Evolutionary conservation across 306 rosid genomes (phyloP).

Genomic region (Rosa multiflora): DNA sequence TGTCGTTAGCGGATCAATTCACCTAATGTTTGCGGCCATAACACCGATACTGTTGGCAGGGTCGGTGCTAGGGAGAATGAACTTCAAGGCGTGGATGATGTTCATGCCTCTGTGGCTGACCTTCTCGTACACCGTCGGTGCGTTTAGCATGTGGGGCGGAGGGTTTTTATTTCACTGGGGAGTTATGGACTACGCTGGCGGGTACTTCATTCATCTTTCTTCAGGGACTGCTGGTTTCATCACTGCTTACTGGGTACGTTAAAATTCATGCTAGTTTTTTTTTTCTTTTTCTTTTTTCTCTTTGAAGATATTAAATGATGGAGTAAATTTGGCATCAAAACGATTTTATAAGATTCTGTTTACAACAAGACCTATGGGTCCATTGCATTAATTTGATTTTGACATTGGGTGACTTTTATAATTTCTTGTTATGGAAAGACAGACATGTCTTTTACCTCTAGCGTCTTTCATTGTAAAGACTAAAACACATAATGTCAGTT

Average conservation of each 20-base stretch:
- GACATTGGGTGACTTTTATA: too few species aligned
- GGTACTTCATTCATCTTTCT: slow-evolving; percentile 66
- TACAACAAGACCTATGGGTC: too few species aligned
- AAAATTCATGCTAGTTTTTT: not conserved
- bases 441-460: too few species aligned
- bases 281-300: too few species aligned
- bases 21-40: slow-evolving; percentile 12
- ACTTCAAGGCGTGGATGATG: slow-evolving; percentile 31
- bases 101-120: slow-evolving; percentile 28
- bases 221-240: slow-evolving; percentile 60
- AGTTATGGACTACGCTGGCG: slow-evolving; percentile 67
- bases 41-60: slow-evolving; percentile 20
- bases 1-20: too few species aligned
- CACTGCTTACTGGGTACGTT: slow-evolving; percentile 55
- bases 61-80: slow-evolving; percentile 26
- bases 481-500: too few species aligned
- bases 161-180: slow-evolving; percentile 44
- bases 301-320: too few species aligned
- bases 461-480: too few species aligned
- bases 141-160: slow-evolving; percentile 26
- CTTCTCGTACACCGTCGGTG: slow-evolving; percentile 16
- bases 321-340: not conserved
- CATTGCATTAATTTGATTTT: too few species aligned
- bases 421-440: too few species aligned
- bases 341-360: too few species aligned